These are phyloP conservation scores for Starmerella scarabaei DNA, from an alignment of 805 yeast species.

Conservation along the genomic window DNA sequence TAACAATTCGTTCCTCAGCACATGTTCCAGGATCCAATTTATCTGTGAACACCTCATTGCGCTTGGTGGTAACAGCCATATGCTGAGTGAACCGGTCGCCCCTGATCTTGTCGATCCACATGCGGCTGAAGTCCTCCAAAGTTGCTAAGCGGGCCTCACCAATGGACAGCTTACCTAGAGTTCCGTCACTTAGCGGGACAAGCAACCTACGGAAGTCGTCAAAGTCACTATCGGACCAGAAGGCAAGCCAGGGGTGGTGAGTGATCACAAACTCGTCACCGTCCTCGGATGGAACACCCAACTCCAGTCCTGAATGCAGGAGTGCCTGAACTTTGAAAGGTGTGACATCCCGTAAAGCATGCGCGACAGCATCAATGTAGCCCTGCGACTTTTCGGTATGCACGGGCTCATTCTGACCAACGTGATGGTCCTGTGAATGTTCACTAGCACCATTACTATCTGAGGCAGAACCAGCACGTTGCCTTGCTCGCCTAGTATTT, in stretches of 20 bases:
- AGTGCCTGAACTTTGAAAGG: constrained; percentile 4
- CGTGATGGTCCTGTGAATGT: not conserved
- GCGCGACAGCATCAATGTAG: constrained; percentile 3
- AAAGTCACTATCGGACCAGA: constrained; percentile 16
- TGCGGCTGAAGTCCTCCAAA: constrained; percentile 38
- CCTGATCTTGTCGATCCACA: constrained; percentile 61
- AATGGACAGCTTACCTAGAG: constrained; percentile 18
- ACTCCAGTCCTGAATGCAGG: constrained; percentile 11
- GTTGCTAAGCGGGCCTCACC: constrained; percentile 30
- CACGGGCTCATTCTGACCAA: no score
- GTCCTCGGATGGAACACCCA: constrained; percentile 11
- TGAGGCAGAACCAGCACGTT: not conserved
- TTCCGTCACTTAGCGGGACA: constrained; percentile 7
- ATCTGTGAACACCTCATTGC: constrained; percentile 25
- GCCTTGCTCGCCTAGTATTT: no score
- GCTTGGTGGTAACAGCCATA: constrained; percentile 31
- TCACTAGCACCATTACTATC: not conserved
- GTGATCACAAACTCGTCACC: constrained; percentile 3
- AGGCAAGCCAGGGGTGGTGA: constrained; percentile 18
- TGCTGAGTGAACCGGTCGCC: constrained; percentile 24
- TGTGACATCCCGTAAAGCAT: constrained; percentile 3
- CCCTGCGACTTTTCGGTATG: no score
- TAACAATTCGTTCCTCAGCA: constrained; percentile 36
- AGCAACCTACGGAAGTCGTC: constrained; percentile 13
- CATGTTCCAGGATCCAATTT: constrained; percentile 29